Evolutionary conservation across 1,139 yeast species (phyloP).

Genomic region (Diutina catenulata): DNA sequence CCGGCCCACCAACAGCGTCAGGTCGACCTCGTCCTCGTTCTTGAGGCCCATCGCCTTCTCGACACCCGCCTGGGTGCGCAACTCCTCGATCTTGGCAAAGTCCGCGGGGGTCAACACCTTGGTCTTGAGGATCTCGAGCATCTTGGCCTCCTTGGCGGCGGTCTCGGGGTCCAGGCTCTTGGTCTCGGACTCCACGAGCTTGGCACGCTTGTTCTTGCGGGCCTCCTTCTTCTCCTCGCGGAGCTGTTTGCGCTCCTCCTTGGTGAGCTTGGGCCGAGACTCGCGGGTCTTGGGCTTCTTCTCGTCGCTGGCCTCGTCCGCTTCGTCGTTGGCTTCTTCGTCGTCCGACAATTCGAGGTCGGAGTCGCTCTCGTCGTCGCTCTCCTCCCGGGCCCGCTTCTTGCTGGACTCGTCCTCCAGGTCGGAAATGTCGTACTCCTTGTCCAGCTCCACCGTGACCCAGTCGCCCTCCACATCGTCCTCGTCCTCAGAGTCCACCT

Average conservation of each 20-base stretch:
- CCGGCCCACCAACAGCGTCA: slow-evolving; percentile 67
- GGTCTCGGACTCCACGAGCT: slow-evolving; percentile 7
- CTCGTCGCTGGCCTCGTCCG: slow-evolving; percentile 14
- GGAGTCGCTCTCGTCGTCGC: slow-evolving; percentile 39
- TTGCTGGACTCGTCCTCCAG: slow-evolving; percentile 33
- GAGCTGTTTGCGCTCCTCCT: background rate
- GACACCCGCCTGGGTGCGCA: slow-evolving; percentile 73
- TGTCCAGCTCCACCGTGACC: slow-evolving; percentile 48
- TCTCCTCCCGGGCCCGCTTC: slow-evolving; percentile 9
- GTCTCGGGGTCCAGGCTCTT: slow-evolving; percentile 11
- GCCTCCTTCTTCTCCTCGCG: background rate
- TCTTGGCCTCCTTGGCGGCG: slow-evolving; percentile 18
- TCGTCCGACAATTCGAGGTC: slow-evolving; percentile 6
- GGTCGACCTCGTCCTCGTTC: slow-evolving; percentile 81
- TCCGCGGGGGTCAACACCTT: slow-evolving; percentile 93
- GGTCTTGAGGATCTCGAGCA: slow-evolving; percentile 54
- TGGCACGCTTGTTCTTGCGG: slow-evolving; percentile 10
- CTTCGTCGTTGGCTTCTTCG: slow-evolving; percentile 25
- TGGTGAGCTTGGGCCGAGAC: background rate
- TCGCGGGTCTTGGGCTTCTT: slow-evolving; percentile 10
- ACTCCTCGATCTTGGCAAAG: slow-evolving; percentile 86
- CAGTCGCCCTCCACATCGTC: slow-evolving; percentile 50
- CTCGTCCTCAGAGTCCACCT: slow-evolving; percentile 13
- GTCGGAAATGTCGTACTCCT: slow-evolving; percentile 44
- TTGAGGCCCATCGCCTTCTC: slow-evolving; percentile 60